Conservation (phyloP, 1,284 basidiomycete genomes). For the Coriolopsis trogii region DNA sequence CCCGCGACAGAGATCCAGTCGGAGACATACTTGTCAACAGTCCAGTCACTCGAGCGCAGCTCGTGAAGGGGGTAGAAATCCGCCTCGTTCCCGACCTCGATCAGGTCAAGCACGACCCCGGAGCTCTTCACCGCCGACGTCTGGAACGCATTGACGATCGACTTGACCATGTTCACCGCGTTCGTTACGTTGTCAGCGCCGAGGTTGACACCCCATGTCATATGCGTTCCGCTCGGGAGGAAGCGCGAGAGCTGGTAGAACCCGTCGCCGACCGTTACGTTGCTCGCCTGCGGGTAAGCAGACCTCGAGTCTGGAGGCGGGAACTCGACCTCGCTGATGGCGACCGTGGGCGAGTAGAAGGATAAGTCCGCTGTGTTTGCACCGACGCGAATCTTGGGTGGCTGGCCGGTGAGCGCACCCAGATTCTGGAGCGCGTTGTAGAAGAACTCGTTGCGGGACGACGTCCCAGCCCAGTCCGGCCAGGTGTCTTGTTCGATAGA, state of each 20-base stretch:
- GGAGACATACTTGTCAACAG: slow-evolving; percentile 50
- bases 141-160: slow-evolving; percentile 56
- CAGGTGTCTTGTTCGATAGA: slow-evolving; percentile 72
- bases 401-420: slow-evolving; percentile 50
- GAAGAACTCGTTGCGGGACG: slow-evolving; percentile 55
- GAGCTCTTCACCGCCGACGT: slow-evolving; percentile 43
- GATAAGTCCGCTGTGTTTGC: slow-evolving; percentile 66
- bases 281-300: slow-evolving; percentile 66
- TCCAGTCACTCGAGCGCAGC: slow-evolving; percentile 46
- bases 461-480: slow-evolving; percentile 62
- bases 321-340: slow-evolving; percentile 49
- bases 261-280: slow-evolving; percentile 56
- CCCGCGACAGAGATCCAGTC: slow-evolving; percentile 45
- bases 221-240: slow-evolving; percentile 57
- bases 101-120: slow-evolving; percentile 39
- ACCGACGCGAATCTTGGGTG: slow-evolving; percentile 64
- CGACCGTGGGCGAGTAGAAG: slow-evolving; percentile 26
- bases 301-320: slow-evolving; percentile 46
- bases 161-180: slow-evolving; percentile 57
- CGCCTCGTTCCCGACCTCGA: slow-evolving; percentile 52
- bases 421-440: slow-evolving; percentile 60
- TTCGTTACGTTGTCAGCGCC: slow-evolving; percentile 59
- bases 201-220: slow-evolving; percentile 75
- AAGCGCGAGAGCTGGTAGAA: slow-evolving; percentile 61
- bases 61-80: slow-evolving; percentile 62